Evolutionary conservation across 805 yeast genomes (phyloP).

Genomic region (Barnettozyma sp.): DNA sequence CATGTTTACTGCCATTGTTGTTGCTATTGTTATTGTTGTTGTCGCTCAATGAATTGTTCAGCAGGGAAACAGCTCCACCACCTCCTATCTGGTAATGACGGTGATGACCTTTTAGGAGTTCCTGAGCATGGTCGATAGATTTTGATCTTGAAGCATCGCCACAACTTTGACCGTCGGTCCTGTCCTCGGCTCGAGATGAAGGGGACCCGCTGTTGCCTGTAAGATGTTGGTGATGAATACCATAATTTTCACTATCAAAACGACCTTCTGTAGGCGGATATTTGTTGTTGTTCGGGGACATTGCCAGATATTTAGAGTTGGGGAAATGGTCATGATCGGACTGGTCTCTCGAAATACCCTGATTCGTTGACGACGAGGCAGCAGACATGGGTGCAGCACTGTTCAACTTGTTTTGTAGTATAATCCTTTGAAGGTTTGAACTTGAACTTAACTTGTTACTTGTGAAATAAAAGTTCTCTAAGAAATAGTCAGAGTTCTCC

Average conservation of each 20-base stretch:
- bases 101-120: not conserved
- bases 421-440: constrained; percentile 22
- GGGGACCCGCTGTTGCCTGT: too few species aligned
- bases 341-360: not conserved
- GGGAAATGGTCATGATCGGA: constrained; percentile 3
- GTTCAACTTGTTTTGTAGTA: constrained; percentile 20
- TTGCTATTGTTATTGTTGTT: too few species aligned
- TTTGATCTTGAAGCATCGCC: not conserved
- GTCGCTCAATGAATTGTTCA: too few species aligned
- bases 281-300: constrained; percentile 17
- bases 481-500: constrained; percentile 18
- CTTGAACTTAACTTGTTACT: constrained; percentile 9
- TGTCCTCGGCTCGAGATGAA: too few species aligned
- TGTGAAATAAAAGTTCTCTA: constrained; percentile 14
- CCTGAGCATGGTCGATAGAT: not conserved
- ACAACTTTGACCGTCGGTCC: too few species aligned
- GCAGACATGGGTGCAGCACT: constrained; percentile 3
- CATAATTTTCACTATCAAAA: constrained; percentile 5
- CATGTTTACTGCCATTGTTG: too few species aligned
- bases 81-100: too few species aligned
- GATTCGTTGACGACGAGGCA: constrained; percentile 1
- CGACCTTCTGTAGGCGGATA: constrained; percentile 6
- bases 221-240: not conserved
- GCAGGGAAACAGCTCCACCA: too few species aligned
- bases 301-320: constrained; percentile 10